Base-by-base conservation (phyloP, 345 rosid species). In the Combretum micranthum region DNA sequence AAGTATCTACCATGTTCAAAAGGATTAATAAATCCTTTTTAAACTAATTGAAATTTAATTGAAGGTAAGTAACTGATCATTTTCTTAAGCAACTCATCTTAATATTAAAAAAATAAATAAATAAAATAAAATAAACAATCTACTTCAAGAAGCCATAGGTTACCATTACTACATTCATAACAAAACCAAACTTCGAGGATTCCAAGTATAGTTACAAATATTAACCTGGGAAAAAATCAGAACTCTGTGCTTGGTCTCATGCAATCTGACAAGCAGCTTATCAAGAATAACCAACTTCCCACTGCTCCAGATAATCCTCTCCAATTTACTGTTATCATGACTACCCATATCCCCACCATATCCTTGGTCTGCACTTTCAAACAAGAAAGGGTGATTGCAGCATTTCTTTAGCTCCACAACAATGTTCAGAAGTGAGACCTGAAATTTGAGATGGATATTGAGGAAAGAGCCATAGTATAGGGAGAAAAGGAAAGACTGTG, bases 281-380 rank as follows among this genome's bases (percentile, higher is more conserved):
- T 94, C 99, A 69, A 94, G 87, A 57, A 94, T 94, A 66, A 87
- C 99, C 56, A 94, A 84, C 76, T 94, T 94, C 69, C 99, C 99
- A 56, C 99, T 94, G 76, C 99, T 94, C 70, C 82, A 74, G 63
- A 94, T 80, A 52, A 85, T 84, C 69, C 95, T 94, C 79, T 94
- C 97, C 73, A 94, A 72, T 72, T 90, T 94, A 72, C 84, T 78
- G 64, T 62, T 77, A 70, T 90, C 93, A 57, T 84, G 72, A 52
- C 70, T 50, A 69, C 75, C 65, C 26, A 64, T 60, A 32, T 83
- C 81, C 74, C 97, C 97, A 55, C 99, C 97, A 75, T 94, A 94
- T 65, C 99, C 99, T 77, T 94, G 96, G 74, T 94, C 99, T 12
- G 99, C 99, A 74, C 97, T 94, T 82, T 94, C 99, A 78, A 94